Evolutionary conservation across 148 eudicot genomes (phyloP).

Genomic region (Heliamphora exappendiculata): DNA sequence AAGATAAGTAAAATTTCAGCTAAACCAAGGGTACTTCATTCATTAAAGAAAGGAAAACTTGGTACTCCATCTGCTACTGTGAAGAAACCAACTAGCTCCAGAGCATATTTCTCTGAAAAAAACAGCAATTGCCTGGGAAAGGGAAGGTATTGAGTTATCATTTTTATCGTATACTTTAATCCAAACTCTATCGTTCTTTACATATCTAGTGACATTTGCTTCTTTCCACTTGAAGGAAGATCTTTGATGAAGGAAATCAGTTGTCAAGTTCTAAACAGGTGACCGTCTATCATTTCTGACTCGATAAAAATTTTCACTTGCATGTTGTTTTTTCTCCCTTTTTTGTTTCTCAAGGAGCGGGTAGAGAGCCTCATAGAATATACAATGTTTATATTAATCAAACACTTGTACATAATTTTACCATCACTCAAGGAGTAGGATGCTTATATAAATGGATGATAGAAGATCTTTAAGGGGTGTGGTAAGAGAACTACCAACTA

Average conservation of each 20-base stretch:
- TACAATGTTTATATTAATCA: too few relatives aligned
- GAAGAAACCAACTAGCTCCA: constrained; percentile 38
- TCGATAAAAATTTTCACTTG: not conserved
- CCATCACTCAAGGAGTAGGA: too few relatives aligned
- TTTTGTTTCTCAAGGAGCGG: not conserved
- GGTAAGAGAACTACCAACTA: too few relatives aligned
- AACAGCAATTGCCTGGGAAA: constrained; percentile 24
- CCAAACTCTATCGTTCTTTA: not conserved
- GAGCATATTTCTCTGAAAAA: constrained; percentile 21
- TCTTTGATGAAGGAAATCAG: constrained; percentile 33
- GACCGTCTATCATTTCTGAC: not conserved
- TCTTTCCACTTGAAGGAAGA: constrained; percentile 37
- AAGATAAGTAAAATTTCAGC: constrained; percentile 34
- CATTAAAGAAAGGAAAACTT: constrained; percentile 33
- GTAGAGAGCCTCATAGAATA: too few relatives aligned
- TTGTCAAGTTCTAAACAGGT: constrained; percentile 34
- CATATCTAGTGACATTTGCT: constrained; percentile 5
- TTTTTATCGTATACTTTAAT: not conserved
- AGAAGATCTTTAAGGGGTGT: too few relatives aligned
- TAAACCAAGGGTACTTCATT: constrained; percentile 26
- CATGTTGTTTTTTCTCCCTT: not conserved
- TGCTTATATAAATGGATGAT: too few relatives aligned
- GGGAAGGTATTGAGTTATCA: constrained; percentile 44
- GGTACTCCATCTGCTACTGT: constrained; percentile 34
- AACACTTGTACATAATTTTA: too few relatives aligned